Percentiles rank a stretch among this genome's conserved stretches.
Conservation (phyloP, 2,329 filamentous ascomycete species). For the Blumeriella jaapii region DNA sequence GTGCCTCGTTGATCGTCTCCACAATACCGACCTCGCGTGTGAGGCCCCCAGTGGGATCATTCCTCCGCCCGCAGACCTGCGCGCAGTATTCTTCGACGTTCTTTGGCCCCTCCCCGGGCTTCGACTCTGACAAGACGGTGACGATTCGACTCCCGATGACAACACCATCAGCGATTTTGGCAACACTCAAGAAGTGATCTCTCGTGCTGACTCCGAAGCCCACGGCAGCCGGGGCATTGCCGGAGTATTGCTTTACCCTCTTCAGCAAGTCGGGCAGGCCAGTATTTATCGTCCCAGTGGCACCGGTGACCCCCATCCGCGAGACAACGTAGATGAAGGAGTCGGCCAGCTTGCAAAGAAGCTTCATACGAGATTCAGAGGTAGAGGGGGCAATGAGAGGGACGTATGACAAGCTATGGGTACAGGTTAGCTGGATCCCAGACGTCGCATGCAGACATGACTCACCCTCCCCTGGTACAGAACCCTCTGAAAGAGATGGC, state of each 20-base stretch:
- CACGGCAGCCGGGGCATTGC: slow-evolving; percentile 79
- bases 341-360: slow-evolving; percentile 92
- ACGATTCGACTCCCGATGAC: slow-evolving; percentile 96
- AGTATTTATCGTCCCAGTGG: slow-evolving; percentile 68
- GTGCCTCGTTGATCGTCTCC: slow-evolving; percentile 52
- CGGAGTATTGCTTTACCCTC: slow-evolving; percentile 85
- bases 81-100: slow-evolving; percentile 81
- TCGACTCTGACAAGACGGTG: slow-evolving; percentile 61
- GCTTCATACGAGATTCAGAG: slow-evolving; percentile 84
- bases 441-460: slow-evolving; percentile 9
- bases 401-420: slow-evolving; percentile 70
- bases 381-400: slow-evolving; percentile 94
- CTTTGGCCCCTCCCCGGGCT: slow-evolving; percentile 53
- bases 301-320: slow-evolving; percentile 91
- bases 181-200: slow-evolving; percentile 83
- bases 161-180: slow-evolving; percentile 78
- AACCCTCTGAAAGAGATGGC: slow-evolving; percentile 81
- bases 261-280: slow-evolving; percentile 71
- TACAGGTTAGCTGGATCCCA: slow-evolving; percentile 6
- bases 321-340: slow-evolving; percentile 99
- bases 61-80: slow-evolving; percentile 49
- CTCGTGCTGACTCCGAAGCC: slow-evolving; percentile 94
- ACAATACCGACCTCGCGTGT: slow-evolving; percentile 59
- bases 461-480: slow-evolving; percentile 65
- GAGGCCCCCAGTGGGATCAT: slow-evolving; percentile 24